Evolutionary conservation across 1,284 basidiomycete species (phyloP).

Genomic region (Naganishia cerealis): DNA sequence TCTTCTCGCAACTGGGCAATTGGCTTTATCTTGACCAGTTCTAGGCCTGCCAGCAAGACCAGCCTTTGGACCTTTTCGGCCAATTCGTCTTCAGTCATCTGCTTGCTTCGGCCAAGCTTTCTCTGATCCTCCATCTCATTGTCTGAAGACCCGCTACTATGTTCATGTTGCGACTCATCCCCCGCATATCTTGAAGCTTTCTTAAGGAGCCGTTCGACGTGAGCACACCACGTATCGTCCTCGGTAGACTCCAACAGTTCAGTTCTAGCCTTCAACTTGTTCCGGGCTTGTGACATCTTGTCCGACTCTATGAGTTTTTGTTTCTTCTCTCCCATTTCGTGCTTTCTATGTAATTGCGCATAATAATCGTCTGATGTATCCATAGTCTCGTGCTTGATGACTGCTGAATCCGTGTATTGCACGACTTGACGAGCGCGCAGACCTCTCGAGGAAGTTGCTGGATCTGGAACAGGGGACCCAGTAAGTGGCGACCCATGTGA

Average conservation of each 20-base stretch:
- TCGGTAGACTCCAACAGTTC: conserved; percentile 78
- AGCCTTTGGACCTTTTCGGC: conserved; percentile 16
- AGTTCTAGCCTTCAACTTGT: conserved; percentile 83
- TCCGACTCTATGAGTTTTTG: conserved; percentile 83
- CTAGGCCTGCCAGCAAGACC: conserved; percentile 42
- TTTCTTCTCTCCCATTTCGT: conserved; percentile 80
- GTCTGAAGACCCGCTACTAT: background rate
- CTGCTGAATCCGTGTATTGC: conserved; percentile 23
- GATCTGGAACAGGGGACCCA: background rate
- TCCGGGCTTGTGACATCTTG: conserved; percentile 82
- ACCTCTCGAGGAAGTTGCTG: conserved; percentile 2
- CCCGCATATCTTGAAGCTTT: conserved; percentile 19
- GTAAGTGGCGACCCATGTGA: background rate
- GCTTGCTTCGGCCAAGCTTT: background rate
- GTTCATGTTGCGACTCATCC: conserved; percentile 4
- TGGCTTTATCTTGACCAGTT: conserved; percentile 42
- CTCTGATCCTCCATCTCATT: background rate
- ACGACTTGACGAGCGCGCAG: conserved; percentile 9
- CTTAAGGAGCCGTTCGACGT: conserved; percentile 27
- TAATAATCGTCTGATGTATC: conserved; percentile 84
- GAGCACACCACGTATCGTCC: conserved; percentile 57
- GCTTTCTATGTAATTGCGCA: conserved; percentile 77
- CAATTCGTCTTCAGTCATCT: conserved; percentile 34
- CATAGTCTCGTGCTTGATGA: conserved; percentile 58
- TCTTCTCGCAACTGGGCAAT: conserved; percentile 45